Base-by-base conservation (phyloP, 805 yeast species). In the Pichia scutulata region DNA sequence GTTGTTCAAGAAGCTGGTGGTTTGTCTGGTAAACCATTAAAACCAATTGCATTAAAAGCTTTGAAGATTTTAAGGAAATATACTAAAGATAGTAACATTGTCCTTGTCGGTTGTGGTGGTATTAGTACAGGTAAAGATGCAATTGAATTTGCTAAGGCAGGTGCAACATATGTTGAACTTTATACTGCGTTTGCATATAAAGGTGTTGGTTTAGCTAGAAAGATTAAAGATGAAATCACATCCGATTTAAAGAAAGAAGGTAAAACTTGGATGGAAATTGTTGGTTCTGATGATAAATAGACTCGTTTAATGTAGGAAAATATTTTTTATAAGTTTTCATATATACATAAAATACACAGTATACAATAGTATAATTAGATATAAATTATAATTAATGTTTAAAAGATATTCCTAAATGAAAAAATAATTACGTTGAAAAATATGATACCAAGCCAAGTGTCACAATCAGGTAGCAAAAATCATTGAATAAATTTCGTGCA, bases 101-200 rank as follows among this genome's bases (percentile, higher is more conserved):
- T 89, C 2, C 74, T 92, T 41, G 77, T 92, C 56, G 98, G 98
- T 33, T 89, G 97, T 69, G 98, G 98, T 51, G 98, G 98, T 57
- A 89, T 92, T 57, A 73, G 84, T n/a, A 69, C 74, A 23, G 98
- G 96, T 50, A 74, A 81, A 56, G 98, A 92, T 63, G 97, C 90
- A 0, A 70, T 90, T 45, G 97, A 90, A 57, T 92, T 84, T 67
- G 96, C 93, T 33, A 81, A 80, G 61, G 96, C 97, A 1, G 98
- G 98, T 51, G 98, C 98, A 14, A 76, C 85, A n/a, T 86, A 82
- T 64, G 81, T 92, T 45, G 86, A 92, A 67, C 66, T 89, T 49
- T 89, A 89, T 70, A 90, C 98, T 3, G 81, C 95, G 1, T 87
- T 87, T 66, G 97, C 95, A 0, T 92, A 88, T 72, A 81, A 81